Conservation (phyloP, 2,329 filamentous ascomycete genomes). For the Apiospora aurea region DNA sequence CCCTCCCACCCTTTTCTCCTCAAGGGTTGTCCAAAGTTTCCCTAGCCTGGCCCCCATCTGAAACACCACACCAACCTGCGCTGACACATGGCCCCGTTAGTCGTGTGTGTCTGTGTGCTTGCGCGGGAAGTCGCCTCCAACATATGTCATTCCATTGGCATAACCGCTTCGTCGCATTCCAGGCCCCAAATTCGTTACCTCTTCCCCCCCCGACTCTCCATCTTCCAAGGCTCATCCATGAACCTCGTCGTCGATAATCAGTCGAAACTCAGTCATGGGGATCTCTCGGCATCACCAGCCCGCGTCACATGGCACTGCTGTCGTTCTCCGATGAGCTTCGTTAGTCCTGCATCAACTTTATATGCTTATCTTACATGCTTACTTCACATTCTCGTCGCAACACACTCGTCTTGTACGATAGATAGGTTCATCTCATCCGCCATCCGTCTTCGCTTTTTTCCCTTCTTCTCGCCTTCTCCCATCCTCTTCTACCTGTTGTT, state of each 20-base stretch:
- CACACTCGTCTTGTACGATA: not conserved
- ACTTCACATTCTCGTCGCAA: not conserved
- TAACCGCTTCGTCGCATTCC: not conserved
- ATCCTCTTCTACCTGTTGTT: no score
- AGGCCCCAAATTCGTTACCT: not conserved
- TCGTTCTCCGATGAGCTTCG: not conserved
- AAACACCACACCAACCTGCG: slow-evolving; percentile 18
- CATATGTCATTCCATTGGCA: slow-evolving; percentile 1
- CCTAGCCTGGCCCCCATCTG: not conserved
- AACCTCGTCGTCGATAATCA: not conserved
- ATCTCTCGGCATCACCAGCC: not conserved
- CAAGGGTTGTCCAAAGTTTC: slow-evolving; percentile 12
- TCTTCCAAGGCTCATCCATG: slow-evolving; percentile 13
- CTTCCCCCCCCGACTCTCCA: not conserved
- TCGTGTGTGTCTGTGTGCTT: not conserved
- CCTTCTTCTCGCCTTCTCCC: not conserved
- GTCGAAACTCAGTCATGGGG: slow-evolving; percentile 20
- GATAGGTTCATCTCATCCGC: not conserved
- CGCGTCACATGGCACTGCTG: slow-evolving; percentile 12
- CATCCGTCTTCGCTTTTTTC: not conserved
- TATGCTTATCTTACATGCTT: not conserved
- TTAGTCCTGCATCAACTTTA: not conserved
- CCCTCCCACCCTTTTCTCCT: not conserved
- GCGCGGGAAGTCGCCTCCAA: not conserved
- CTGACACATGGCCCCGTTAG: slow-evolving; percentile 17